Evolutionary conservation across 1,284 basidiomycete genomes (phyloP).

Genomic region (Golubevia pallescens): DNA sequence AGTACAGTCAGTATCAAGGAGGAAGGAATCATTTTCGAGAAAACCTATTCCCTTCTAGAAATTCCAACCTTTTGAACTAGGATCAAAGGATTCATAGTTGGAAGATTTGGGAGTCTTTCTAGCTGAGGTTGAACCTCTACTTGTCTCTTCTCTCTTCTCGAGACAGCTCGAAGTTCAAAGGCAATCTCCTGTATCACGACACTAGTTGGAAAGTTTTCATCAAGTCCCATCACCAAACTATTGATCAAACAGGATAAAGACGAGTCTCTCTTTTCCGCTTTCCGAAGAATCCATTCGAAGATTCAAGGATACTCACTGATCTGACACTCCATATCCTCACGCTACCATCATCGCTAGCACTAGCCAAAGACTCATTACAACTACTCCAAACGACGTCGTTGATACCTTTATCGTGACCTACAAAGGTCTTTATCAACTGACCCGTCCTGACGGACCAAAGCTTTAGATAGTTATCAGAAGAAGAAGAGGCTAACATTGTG

Average conservation of each 20-base stretch:
- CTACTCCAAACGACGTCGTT: conserved; percentile 50
- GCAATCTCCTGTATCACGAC: too few relatives aligned
- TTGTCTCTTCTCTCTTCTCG: background rate
- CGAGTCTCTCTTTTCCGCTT: too few relatives aligned
- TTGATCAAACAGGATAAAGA: too few relatives aligned
- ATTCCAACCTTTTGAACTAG: background rate
- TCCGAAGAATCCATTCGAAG: background rate
- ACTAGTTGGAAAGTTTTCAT: too few relatives aligned
- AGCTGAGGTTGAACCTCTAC: too few relatives aligned
- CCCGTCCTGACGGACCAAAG: conserved; percentile 38
- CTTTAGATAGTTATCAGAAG: too few relatives aligned
- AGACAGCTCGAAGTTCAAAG: too few relatives aligned
- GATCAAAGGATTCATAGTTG: background rate
- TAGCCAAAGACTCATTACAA: conserved; percentile 41
- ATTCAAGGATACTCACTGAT: conserved; percentile 20
- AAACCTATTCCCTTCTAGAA: too few relatives aligned
- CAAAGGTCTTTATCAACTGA: conserved; percentile 24
- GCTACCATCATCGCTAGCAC: conserved; percentile 42
- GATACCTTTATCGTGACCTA: conserved; percentile 29
- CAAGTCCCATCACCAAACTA: too few relatives aligned
- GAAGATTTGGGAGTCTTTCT: background rate
- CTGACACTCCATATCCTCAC: conserved; percentile 37
- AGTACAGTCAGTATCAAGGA: too few relatives aligned
- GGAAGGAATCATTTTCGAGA: too few relatives aligned
- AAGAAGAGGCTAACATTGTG: too few relatives aligned